phyloP scores from a whole-genome alignment of 1,284 basidiomycete genomes.

The Fomitiporia mediterranea region DNA sequence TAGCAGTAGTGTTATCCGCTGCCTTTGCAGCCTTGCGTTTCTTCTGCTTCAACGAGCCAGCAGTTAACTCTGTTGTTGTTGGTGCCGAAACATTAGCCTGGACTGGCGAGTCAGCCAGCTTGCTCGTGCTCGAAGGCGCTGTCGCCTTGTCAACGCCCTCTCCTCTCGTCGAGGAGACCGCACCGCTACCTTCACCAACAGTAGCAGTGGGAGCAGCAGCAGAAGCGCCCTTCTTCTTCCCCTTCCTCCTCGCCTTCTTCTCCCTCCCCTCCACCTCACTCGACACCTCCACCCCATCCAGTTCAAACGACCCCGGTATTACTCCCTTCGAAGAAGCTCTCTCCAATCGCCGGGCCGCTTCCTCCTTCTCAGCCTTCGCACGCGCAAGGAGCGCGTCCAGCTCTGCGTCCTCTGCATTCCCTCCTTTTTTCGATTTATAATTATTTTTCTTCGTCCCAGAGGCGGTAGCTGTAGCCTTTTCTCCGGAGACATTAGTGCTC shows the following conservation, averaged over 20 bases:
- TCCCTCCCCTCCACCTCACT: conserved; percentile 23
- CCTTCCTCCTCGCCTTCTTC: conserved; percentile 19
- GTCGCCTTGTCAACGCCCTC: conserved; percentile 3
- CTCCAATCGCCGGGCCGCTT: conserved; percentile 1
- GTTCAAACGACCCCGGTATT: conserved; percentile 44
- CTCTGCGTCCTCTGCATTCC: conserved; percentile 8
- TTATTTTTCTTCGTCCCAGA: conserved; percentile 40
- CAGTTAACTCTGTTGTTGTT: neutral
- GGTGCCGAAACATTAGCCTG: neutral
- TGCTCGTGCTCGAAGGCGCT: conserved; percentile 1
- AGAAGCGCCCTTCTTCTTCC: conserved; percentile 4
- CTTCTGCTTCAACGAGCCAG: conserved; percentile 23
- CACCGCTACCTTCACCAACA: conserved; percentile 17
- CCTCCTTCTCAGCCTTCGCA: conserved; percentile 21
- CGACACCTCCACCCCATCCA: conserved; percentile 10
- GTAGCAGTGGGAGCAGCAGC: neutral
- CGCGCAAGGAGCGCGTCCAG: conserved; percentile 16
- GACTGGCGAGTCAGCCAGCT: neutral
- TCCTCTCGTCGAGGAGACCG: neutral
- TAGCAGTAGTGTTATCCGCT: neutral
- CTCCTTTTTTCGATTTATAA: conserved; percentile 31
- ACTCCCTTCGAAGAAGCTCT: conserved; percentile 26
- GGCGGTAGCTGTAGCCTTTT: conserved; percentile 20
- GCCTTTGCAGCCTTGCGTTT: conserved; percentile 16
- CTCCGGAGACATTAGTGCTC: conserved; percentile 1